Evolutionary conservation across 164 flowering plant genomes (phyloP).

Genomic region (Nymphaea thermarum): DNA sequence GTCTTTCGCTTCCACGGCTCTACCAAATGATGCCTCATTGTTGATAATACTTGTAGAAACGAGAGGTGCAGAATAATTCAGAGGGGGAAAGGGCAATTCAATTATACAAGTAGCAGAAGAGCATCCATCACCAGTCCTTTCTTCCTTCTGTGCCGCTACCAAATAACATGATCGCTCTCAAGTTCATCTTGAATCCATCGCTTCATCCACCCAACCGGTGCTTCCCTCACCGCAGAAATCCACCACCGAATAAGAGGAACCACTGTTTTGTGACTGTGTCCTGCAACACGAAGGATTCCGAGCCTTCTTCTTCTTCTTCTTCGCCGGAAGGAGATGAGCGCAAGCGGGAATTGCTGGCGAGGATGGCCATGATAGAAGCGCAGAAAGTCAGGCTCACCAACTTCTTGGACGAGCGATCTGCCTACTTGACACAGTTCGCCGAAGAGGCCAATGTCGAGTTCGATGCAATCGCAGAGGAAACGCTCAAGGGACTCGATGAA

Average conservation of each 20-base stretch:
- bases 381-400: constrained; percentile 76
- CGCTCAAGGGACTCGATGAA: constrained; percentile 66
- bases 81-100: too few relatives aligned
- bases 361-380: constrained; percentile 67
- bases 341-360: constrained; percentile 67
- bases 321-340: constrained; percentile 47
- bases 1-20: too few relatives aligned
- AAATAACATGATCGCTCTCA: constrained; percentile 39
- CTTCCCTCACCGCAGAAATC: constrained; percentile 12
- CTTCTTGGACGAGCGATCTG: constrained; percentile 65
- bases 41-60: too few relatives aligned
- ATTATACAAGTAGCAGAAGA: too few relatives aligned
- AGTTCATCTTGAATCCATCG: constrained; percentile 30
- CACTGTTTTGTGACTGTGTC: constrained; percentile 16
- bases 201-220: constrained; percentile 24
- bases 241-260: constrained; percentile 10
- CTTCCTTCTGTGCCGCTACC: too few relatives aligned
- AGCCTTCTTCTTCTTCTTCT: constrained; percentile 15
- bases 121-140: too few relatives aligned
- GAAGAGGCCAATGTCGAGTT: constrained; percentile 81
- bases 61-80: too few relatives aligned
- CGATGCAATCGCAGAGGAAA: constrained; percentile 64
- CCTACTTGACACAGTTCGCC: constrained; percentile 57
- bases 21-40: too few relatives aligned
- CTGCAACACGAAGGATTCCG: constrained; percentile 40